Evolutionary conservation across 2,329 filamentous ascomycete genomes (phyloP).

Genomic region (Anisogramma anomala): DNA sequence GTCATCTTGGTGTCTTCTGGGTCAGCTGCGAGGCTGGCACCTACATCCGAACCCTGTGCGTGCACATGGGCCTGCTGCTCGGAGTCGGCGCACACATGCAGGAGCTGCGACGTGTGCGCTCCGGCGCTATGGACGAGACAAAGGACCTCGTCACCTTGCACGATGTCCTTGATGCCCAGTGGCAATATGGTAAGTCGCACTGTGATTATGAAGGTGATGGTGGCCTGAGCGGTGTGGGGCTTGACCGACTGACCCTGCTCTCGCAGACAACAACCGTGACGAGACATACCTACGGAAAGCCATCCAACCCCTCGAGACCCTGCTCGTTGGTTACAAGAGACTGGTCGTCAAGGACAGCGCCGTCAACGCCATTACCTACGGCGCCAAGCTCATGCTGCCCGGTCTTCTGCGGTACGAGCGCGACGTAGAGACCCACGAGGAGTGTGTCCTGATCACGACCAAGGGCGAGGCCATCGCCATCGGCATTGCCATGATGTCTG

Average conservation of each 20-base stretch:
- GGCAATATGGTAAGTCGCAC: constrained; percentile 46
- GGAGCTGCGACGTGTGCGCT: constrained; percentile 86
- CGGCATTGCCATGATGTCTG: constrained; percentile 95
- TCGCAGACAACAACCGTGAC: constrained; percentile 75
- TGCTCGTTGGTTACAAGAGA: constrained; percentile 88
- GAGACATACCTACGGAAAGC: constrained; percentile 85
- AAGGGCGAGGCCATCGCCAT: constrained; percentile 98
- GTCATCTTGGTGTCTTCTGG: constrained; percentile 97
- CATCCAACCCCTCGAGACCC: constrained; percentile 83
- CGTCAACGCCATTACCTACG: constrained; percentile 96
- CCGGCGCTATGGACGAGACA: constrained; percentile 88
- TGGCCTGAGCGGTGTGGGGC: background rate
- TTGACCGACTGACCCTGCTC: constrained; percentile 1
- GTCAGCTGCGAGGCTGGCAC: constrained; percentile 97
- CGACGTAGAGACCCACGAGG: constrained; percentile 86
- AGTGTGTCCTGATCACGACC: constrained; percentile 96
- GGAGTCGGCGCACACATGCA: constrained; percentile 77
- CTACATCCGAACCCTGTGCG: constrained; percentile 96
- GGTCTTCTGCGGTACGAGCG: constrained; percentile 86
- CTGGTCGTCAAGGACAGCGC: constrained; percentile 95
- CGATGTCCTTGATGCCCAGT: constrained; percentile 91
- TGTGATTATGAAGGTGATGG: background rate
- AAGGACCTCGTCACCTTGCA: constrained; percentile 86
- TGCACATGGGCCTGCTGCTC: constrained; percentile 59
- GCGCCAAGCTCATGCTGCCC: constrained; percentile 97